phyloP scores from a whole-genome alignment of 192 early-diverging fungal genomes.

The Kickxella alabastrina region DNA sequence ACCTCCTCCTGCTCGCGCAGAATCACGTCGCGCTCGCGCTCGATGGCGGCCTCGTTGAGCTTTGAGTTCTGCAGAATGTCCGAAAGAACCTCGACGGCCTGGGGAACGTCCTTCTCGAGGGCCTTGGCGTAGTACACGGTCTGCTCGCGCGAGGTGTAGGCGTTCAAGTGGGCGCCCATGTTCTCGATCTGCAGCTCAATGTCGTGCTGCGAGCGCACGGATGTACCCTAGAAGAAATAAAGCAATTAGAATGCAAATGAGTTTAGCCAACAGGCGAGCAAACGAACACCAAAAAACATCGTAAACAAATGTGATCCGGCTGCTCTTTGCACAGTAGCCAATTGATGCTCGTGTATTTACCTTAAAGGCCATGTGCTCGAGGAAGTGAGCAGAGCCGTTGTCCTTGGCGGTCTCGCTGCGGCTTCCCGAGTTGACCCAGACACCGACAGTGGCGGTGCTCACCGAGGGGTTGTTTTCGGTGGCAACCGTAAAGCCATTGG shows the following conservation, averaged over 20 bases:
- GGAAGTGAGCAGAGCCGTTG: constrained; percentile 96
- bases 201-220: constrained; percentile 78
- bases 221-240: constrained; percentile 68
- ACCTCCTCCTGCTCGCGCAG: constrained; percentile 91
- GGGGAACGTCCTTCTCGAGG: constrained; percentile 78
- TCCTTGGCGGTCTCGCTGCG: constrained; percentile 76
- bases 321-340: no score
- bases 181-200: constrained; percentile 96
- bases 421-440: constrained; percentile 87
- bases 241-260: not conserved
- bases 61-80: constrained; percentile 94
- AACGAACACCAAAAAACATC: constrained; percentile 48
- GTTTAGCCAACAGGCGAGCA: not conserved
- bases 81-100: constrained; percentile 89
- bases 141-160: constrained; percentile 98
- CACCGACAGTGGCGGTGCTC: constrained; percentile 84
- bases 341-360: no score
- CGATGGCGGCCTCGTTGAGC: constrained; percentile 78
- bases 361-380: constrained; percentile 99
- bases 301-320: no score
- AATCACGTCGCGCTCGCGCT: constrained; percentile 97
- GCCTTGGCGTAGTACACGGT: constrained; percentile 98
- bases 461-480: constrained; percentile 75
- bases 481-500: constrained; percentile 80
- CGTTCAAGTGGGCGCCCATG: constrained; percentile 97